phyloP scores from a whole-genome alignment of 495 filamentous ascomycete species.

The Cryomyces minteri region DNA sequence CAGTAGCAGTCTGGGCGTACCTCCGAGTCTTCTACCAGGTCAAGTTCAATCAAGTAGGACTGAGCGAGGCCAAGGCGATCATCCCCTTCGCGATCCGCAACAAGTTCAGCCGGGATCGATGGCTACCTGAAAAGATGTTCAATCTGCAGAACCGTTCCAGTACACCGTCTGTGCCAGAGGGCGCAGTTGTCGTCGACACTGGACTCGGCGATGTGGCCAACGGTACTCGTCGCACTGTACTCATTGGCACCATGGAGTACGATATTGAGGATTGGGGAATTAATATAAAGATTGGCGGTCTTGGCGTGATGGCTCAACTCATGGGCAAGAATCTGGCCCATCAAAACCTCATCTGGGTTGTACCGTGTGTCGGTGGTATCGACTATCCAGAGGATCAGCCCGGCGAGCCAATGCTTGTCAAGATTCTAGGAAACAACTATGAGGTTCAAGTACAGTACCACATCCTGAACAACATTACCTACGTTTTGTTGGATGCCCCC shows the following conservation, averaged over 20 bases:
- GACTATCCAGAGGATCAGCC: constrained; percentile 42
- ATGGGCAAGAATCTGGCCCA: constrained; percentile 54
- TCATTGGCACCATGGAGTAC: constrained; percentile 59
- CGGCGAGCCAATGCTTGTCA: constrained; percentile 45
- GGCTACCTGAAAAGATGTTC: neutral
- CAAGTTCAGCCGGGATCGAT: neutral
- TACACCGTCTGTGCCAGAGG: neutral
- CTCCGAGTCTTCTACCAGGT: constrained; percentile 50
- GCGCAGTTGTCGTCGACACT: neutral
- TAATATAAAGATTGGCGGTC: constrained; percentile 56
- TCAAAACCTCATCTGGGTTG: constrained; percentile 57
- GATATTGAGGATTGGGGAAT: constrained; percentile 55
- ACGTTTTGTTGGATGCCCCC: constrained; percentile 50
- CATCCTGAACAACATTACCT: constrained; percentile 47
- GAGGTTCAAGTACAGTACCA: constrained; percentile 51
- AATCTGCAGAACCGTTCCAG: neutral
- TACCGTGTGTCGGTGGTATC: constrained; percentile 52
- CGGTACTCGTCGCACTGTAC: constrained; percentile 29
- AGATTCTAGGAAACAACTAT: constrained; percentile 44
- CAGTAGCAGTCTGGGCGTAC: constrained; percentile 36
- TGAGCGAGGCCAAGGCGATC: constrained; percentile 23
- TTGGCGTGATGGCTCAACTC: constrained; percentile 47
- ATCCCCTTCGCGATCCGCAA: neutral
- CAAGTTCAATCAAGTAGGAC: constrained; percentile 51
- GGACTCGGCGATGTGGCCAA: constrained; percentile 2